Evolutionary conservation across 768 basidiomycete species (phyloP).

Genomic region (Phanerodontia chrysosporium): DNA sequence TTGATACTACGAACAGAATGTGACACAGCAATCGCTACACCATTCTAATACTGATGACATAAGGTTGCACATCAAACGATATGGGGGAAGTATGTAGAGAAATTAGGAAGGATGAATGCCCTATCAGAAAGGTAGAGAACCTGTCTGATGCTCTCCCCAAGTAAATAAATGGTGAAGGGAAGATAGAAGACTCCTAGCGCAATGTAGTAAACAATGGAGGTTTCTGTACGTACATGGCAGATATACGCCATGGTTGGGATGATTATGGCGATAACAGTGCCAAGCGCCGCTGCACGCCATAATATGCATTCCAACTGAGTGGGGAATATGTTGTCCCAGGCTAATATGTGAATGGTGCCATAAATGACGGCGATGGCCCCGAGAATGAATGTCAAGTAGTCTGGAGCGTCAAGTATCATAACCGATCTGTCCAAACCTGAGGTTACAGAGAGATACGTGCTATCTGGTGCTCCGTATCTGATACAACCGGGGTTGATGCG

Average conservation of each 20-base stretch:
- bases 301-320: not conserved
- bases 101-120: not conserved
- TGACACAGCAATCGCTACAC: too few species aligned
- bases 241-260: not conserved
- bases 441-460: too few species aligned
- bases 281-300: not conserved
- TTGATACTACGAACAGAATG: too few species aligned
- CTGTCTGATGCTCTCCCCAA: not conserved
- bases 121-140: not conserved
- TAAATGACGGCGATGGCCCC: not conserved
- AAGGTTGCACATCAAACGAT: not conserved
- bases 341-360: not conserved
- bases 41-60: too few species aligned
- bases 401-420: too few species aligned
- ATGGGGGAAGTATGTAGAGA: not conserved
- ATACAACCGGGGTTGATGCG: too few species aligned
- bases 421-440: too few species aligned
- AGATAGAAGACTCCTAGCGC: not conserved
- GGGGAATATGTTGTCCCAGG: not conserved
- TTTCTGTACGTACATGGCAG: too few species aligned
- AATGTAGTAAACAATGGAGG: too few species aligned
- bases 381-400: not conserved
- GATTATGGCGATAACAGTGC: not conserved
- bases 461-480: too few species aligned
- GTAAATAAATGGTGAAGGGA: not conserved